Conservation (phyloP, 371 early-diverging fungal species). For the Syncephalastrum sp. region DNA sequence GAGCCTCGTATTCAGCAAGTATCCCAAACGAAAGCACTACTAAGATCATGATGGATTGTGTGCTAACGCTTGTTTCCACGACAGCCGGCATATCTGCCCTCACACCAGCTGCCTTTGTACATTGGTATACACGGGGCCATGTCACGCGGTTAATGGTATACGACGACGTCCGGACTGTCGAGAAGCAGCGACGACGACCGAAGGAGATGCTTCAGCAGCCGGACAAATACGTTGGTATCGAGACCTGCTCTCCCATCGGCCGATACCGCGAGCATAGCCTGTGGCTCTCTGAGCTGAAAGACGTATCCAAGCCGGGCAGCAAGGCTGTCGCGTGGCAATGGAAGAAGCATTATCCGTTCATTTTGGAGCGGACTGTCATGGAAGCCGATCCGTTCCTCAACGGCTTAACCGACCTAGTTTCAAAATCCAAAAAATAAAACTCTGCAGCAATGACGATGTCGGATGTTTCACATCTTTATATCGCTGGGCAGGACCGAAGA, state of each 20-base stretch:
- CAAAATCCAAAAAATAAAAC: no score
- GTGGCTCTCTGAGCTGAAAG: conserved; percentile 33
- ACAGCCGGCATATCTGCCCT: conserved; percentile 45
- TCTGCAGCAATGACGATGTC: no score
- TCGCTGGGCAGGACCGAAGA: no score
- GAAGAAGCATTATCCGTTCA: conserved; percentile 22
- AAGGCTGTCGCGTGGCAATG: conserved; percentile 32
- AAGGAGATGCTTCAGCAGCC: conserved; percentile 22
- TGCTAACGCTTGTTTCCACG: neutral
- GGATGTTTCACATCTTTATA: no score
- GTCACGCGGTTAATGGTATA: conserved; percentile 40
- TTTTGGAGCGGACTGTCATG: conserved; percentile 35
- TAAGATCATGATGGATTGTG: no score
- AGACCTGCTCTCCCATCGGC: conserved; percentile 37
- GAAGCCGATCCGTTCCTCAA: conserved; percentile 46
- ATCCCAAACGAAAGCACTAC: neutral
- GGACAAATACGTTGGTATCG: conserved; percentile 39
- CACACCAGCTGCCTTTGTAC: conserved; percentile 40
- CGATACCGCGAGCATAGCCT: conserved; percentile 26
- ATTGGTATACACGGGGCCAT: conserved; percentile 38
- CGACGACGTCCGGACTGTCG: conserved; percentile 40
- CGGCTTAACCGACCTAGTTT: conserved; percentile 13
- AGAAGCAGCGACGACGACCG: conserved; percentile 36
- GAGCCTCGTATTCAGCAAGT: conserved; percentile 34
- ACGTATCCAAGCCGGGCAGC: conserved; percentile 19